phyloP scores from a whole-genome alignment of 257 asterid genomes.

The Datura wrightii region DNA sequence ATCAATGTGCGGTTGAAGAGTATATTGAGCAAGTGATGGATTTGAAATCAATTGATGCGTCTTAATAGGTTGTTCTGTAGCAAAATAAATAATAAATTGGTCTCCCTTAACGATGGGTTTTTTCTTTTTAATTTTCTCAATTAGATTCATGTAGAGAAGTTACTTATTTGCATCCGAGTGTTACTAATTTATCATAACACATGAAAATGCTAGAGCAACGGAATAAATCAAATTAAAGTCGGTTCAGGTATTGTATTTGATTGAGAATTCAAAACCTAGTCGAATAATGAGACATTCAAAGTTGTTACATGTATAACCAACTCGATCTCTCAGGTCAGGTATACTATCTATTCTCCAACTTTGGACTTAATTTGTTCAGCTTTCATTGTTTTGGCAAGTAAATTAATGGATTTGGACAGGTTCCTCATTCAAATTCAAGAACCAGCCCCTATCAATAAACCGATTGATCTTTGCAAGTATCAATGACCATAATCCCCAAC shows the following conservation, averaged over 20 bases:
- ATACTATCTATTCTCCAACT: background rate
- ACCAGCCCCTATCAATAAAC: background rate
- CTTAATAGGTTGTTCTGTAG: too few relatives aligned
- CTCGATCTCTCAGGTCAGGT: background rate
- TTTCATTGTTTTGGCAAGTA: background rate
- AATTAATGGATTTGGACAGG: background rate
- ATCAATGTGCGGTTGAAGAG: too few relatives aligned
- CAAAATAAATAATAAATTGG: too few relatives aligned
- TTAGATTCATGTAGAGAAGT: too few relatives aligned
- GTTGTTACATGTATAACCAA: background rate
- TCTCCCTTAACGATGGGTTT: too few relatives aligned
- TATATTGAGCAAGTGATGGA: too few relatives aligned
- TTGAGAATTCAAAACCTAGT: background rate
- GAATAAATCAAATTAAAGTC: background rate
- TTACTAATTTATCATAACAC: too few relatives aligned
- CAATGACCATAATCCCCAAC: background rate
- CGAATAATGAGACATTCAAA: background rate
- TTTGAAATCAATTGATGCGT: too few relatives aligned
- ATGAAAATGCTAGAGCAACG: background rate
- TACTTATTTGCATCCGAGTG: too few relatives aligned
- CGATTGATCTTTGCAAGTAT: background rate
- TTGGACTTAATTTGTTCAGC: background rate
- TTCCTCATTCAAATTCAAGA: background rate
- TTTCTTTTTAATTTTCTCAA: too few relatives aligned
- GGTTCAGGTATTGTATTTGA: background rate